These are phyloP conservation scores for Melampsora americana DNA, from an alignment of 1,284 basidiomycete genomes.

Conservation along the genomic window DNA sequence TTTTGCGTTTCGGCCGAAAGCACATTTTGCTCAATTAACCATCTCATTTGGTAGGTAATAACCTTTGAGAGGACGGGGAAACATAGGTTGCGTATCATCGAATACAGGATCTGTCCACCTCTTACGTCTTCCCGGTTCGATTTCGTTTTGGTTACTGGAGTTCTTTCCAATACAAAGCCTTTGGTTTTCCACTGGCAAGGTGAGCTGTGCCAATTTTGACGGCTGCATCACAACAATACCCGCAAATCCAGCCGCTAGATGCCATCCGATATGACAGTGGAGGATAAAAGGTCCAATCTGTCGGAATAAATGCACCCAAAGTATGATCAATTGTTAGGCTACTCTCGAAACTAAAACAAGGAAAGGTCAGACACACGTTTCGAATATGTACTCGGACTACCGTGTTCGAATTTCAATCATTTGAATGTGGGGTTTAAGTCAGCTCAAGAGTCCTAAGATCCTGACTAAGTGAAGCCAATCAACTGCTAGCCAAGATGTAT, in stretches of 20 bases:
- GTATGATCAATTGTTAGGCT: too few relatives aligned
- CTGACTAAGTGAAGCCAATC: too few relatives aligned
- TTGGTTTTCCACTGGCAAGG: constrained; percentile 47
- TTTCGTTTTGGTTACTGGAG: constrained; percentile 24
- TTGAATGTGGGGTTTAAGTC: not conserved
- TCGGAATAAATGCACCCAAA: not conserved
- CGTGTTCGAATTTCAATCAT: not conserved
- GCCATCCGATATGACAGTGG: constrained; percentile 50
- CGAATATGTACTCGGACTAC: constrained; percentile 31
- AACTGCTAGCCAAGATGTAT: not conserved
- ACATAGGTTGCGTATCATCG: constrained; percentile 48
- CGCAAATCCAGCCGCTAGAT: constrained; percentile 49
- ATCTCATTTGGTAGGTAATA: not conserved
- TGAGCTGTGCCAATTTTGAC: constrained; percentile 46
- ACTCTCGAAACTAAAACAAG: too few relatives aligned
- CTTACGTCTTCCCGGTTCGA: constrained; percentile 25
- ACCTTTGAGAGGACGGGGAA: constrained; percentile 44
- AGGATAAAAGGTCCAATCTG: constrained; percentile 42
- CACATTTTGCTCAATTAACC: too few relatives aligned
- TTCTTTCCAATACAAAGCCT: constrained; percentile 45
- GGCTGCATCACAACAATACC: constrained; percentile 50
- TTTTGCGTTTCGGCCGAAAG: too few relatives aligned
- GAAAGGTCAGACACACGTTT: not conserved
- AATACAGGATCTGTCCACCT: constrained; percentile 45
- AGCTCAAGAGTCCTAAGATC: not conserved